Evolutionary conservation across 495 filamentous ascomycete genomes (phyloP).

Genomic region (Penicillium cinerascens): DNA sequence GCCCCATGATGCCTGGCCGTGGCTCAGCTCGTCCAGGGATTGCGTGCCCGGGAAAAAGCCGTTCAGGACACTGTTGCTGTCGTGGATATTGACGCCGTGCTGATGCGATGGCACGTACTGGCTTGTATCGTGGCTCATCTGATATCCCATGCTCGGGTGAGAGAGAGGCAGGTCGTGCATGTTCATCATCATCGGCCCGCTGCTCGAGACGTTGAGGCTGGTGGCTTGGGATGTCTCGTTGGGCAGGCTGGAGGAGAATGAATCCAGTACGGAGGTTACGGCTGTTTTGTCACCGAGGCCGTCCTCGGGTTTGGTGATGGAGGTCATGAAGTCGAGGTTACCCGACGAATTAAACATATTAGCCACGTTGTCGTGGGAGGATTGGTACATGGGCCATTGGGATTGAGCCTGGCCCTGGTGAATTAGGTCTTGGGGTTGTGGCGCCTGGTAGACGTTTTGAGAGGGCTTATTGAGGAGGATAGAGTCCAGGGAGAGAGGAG

Average conservation of each 20-base stretch:
- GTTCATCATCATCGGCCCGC: conserved; percentile 37
- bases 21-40: conserved; percentile 38
- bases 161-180: conserved; percentile 41
- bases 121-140: conserved; percentile 28
- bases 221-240: conserved; percentile 34
- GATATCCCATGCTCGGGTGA: conserved; percentile 33
- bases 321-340: conserved; percentile 35
- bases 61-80: conserved; percentile 36
- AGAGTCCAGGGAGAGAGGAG: conserved; percentile 39
- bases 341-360: conserved; percentile 36
- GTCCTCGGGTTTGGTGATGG: conserved; percentile 40
- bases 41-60: conserved; percentile 33
- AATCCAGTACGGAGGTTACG: conserved; percentile 40
- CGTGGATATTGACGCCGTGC: conserved; percentile 31
- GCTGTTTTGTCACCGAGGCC: conserved; percentile 38
- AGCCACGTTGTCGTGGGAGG: conserved; percentile 36
- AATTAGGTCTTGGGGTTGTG: conserved; percentile 33
- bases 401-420: conserved; percentile 29
- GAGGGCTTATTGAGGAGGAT: conserved; percentile 36
- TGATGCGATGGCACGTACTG: conserved; percentile 39
- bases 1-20: conserved; percentile 35
- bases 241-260: conserved; percentile 33
- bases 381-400: conserved; percentile 39
- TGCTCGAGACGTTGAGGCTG: conserved; percentile 28
- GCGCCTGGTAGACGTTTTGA: conserved; percentile 33